A percentile compares a stretch with the other conserved stretches of the same genome.
Evolutionary conservation across 768 basidiomycete species (phyloP).

Genomic region (Leucocoprinus leucothites): DNA sequence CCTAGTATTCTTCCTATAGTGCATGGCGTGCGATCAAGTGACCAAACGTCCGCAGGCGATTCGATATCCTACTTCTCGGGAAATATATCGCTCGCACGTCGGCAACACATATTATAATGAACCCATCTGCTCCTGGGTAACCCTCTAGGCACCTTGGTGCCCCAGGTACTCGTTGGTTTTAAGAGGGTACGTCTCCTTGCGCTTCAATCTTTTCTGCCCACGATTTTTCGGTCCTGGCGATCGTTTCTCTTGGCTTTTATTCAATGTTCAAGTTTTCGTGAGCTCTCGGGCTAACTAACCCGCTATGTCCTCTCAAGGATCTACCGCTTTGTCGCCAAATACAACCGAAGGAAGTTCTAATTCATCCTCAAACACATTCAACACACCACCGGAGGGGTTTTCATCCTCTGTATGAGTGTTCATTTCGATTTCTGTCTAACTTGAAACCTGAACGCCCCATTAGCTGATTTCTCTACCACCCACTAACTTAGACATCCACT

Average conservation of each 20-base stretch:
- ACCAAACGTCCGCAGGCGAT: constrained; percentile 22
- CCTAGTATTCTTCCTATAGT: constrained; percentile 4
- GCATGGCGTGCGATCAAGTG: constrained; percentile 31
- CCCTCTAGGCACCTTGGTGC: background rate
- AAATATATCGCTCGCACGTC: constrained; percentile 31
- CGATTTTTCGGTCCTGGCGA: background rate
- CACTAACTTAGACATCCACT: background rate
- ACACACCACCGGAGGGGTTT: background rate
- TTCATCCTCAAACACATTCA: no score
- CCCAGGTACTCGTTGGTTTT: constrained; percentile 2
- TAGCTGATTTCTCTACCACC: background rate
- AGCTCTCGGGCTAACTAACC: constrained; percentile 6
- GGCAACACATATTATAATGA: constrained; percentile 30
- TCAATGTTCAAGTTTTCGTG: background rate
- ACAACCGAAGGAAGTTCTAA: background rate
- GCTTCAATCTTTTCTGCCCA: background rate
- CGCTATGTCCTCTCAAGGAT: background rate
- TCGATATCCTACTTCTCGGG: constrained; percentile 22
- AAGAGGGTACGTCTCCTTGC: constrained; percentile 4
- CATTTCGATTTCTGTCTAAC: background rate
- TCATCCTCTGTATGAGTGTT: background rate
- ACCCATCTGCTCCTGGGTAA: background rate
- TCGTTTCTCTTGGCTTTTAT: background rate
- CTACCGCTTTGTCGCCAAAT: background rate
- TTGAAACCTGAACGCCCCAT: background rate